Conservation (phyloP, 2,329 filamentous ascomycete genomes). For the Teratosphaeria nubilosa region DNA sequence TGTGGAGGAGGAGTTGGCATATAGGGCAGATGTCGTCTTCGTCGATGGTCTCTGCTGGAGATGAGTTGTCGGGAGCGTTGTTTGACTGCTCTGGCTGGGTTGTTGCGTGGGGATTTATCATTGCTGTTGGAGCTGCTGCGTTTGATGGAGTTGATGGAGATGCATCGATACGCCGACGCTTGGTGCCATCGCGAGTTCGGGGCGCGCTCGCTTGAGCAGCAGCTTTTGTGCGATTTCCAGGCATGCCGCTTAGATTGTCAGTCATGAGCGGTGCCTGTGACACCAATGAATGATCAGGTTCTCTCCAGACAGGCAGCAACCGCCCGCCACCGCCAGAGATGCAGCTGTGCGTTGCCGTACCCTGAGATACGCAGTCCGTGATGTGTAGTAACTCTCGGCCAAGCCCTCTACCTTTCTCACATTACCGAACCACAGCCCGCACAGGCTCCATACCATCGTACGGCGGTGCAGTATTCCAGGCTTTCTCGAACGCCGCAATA, state of each 20-base stretch:
- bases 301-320: neutral
- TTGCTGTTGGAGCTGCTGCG: neutral
- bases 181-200: neutral
- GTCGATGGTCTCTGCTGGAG: constrained; percentile 14
- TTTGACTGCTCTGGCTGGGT: neutral
- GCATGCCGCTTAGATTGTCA: neutral
- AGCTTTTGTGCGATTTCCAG: neutral
- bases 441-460: constrained; percentile 13
- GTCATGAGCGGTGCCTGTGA: neutral
- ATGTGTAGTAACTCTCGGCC: neutral
- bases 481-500: constrained; percentile 22
- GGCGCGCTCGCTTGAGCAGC: neutral
- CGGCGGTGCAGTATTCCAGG: constrained; percentile 20
- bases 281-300: neutral
- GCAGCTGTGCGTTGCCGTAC: neutral
- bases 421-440: constrained; percentile 18
- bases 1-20: constrained; percentile 34
- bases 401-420: neutral
- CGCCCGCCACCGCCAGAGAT: neutral
- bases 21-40: constrained; percentile 38
- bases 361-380: neutral
- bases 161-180: neutral
- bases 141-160: neutral
- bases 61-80: neutral
- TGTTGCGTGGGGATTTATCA: neutral